Conservation (phyloP, 306 rosid genomes). For the Inga leiocalycina region DNA sequence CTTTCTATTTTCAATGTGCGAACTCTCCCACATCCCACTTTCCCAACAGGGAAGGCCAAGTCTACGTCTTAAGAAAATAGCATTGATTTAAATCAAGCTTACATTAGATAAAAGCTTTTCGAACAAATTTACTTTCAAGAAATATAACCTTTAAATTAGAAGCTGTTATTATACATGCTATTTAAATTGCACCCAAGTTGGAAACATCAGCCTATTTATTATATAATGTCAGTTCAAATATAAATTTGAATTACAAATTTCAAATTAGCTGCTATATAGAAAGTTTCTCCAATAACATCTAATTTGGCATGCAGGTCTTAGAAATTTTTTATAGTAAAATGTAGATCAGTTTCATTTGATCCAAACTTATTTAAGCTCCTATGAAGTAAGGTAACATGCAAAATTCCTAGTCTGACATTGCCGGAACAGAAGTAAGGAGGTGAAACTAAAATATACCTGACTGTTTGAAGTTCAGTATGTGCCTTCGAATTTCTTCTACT, state of each 20-base stretch:
- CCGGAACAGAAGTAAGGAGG: not conserved
- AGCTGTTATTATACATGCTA: not conserved
- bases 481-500: constrained; percentile 93
- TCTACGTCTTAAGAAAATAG: not conserved
- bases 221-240: not conserved
- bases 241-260: not conserved
- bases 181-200: not conserved
- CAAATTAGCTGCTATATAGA: not conserved
- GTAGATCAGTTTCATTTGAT: not conserved
- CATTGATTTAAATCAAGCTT: not conserved
- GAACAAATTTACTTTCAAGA: not conserved
- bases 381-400: not conserved
- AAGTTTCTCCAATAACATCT: not conserved
- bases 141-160: not conserved
- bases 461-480: constrained; percentile 72
- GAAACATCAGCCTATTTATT: not conserved
- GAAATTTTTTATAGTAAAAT: not conserved
- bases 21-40: not conserved
- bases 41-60: not conserved
- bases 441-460: constrained; percentile 57
- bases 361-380: not conserved
- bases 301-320: not conserved
- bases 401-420: not conserved
- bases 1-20: not conserved
- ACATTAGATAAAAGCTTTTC: not conserved